Conservation (phyloP, 345 rosid species). For the thale cress (Arabidopsis thaliana) region DNA sequence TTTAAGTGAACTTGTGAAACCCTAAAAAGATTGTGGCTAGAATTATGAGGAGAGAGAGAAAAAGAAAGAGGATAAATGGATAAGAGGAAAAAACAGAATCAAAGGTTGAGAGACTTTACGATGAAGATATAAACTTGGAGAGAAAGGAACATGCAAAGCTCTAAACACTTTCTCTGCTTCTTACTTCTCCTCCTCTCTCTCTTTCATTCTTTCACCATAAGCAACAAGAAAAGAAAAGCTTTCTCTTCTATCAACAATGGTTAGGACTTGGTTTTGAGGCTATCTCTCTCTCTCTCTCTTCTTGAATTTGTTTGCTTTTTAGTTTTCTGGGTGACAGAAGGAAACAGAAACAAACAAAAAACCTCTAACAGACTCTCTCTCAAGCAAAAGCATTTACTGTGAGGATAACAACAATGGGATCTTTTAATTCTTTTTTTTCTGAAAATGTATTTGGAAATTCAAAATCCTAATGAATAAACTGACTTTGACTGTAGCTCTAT, state of each 20-base stretch:
- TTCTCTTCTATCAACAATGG: constrained; percentile 26
- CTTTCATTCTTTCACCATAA: constrained; percentile 26
- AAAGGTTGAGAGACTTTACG: constrained; percentile 50
- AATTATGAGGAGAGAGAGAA: constrained; percentile 16
- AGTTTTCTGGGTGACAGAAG: constrained; percentile 36
- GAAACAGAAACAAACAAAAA: constrained; percentile 41
- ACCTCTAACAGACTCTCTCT: constrained; percentile 37
- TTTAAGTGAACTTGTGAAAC: constrained; percentile 38
- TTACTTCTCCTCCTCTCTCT: constrained; percentile 24
- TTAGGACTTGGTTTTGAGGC: constrained; percentile 12
- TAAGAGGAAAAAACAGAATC: constrained; percentile 47
- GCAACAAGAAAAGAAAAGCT: constrained; percentile 1
- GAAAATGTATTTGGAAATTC: constrained; percentile 36
- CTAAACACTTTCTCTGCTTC: constrained; percentile 28
- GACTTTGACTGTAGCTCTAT: constrained; percentile 45
- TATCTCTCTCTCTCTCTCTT: constrained; percentile 30
- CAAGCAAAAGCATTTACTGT: constrained; percentile 46
- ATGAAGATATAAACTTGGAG: constrained; percentile 41
- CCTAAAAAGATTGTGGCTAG: constrained; percentile 41
- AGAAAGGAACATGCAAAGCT: constrained; percentile 48
- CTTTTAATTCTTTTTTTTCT: constrained; percentile 2
- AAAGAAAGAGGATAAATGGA: constrained; percentile 37
- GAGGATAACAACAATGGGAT: constrained; percentile 45
- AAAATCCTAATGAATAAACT: constrained; percentile 43
- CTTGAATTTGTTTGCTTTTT: constrained; percentile 14